Evolutionary conservation across 164 flowering plant genomes (phyloP), one percentile per base, ranked within the genome.

Genomic region (Tetrastigma voinierianum): DNA sequence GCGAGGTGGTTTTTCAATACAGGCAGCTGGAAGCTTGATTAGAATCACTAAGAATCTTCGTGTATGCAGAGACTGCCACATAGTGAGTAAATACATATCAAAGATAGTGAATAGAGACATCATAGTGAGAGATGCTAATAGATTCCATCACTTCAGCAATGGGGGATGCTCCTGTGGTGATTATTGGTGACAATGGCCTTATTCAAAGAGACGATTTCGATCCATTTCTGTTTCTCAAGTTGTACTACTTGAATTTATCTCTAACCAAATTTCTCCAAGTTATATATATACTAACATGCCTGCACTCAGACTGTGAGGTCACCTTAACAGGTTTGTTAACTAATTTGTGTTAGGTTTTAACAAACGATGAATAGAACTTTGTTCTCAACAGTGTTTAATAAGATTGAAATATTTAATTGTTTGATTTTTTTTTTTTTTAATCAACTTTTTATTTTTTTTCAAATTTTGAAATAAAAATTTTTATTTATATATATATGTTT

Each of bases 111-210:
- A 53, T n/a, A n/a, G n/a, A n/a, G 82, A 78, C 46, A 77, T 81
- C 59, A 69, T 81, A 49, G 80, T 81, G 16, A 68, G 80, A 73
- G 84, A 81, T 62, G 81, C 76, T 17, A 78, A 74, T 61, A 70
- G 84, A 40, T 81, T 81, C 61, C 82, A 81, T 65, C 80, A 72
- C 53, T 81, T 81, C 21, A 23, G 55, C 18, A 67, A 74, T 54
- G 82, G 82, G n/a, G 66, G 59, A 17, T 81, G 80, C 65, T 81
- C 84, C 14, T 81, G 84, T 59, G 77, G 77, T 49, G 82, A 81
- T 70, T 81, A 78, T 43, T 81, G 84, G 84, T 81, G 63, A 74
- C 10, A 19, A 44, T 20, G 23, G 8, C 40, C 44, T 52, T 51
- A 20, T 16, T 20, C 52, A 14, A 49, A 49, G 52, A 16, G 8